A percentile compares a stretch with the other conserved stretches of the same genome.
These are phyloP conservation scores for Puya raimondii DNA, from an alignment of 176 grass and related monocot genomes.

Conservation along the genomic window DNA sequence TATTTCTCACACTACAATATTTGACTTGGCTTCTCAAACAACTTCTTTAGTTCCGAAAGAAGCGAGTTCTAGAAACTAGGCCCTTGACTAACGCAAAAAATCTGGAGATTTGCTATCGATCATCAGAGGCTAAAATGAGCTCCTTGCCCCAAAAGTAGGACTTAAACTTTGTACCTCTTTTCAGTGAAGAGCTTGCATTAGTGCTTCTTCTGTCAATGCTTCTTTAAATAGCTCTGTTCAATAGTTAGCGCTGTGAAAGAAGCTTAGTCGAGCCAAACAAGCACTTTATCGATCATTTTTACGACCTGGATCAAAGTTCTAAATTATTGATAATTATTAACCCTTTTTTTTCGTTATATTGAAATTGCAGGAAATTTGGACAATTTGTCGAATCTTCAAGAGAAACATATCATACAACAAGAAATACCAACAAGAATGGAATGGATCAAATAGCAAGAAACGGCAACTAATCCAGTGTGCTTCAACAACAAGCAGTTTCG, in stretches of 20 bases:
- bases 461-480: not conserved
- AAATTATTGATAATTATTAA: slow-evolving; percentile 1
- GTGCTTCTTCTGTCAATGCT: too few species aligned
- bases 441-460: slow-evolving; percentile 19
- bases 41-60: slow-evolving; percentile 3
- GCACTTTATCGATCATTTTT: not conserved
- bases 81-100: too few species aligned
- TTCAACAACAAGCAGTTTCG: slow-evolving; percentile 40
- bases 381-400: slow-evolving; percentile 77
- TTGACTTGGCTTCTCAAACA: not conserved
- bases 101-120: too few species aligned
- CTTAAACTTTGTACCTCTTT: too few species aligned
- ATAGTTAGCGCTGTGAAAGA: too few species aligned
- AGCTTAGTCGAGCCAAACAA: not conserved
- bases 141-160: too few species aligned
- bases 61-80: not conserved
- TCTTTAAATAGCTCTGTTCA: too few species aligned
- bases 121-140: too few species aligned
- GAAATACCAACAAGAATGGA: slow-evolving; percentile 21
- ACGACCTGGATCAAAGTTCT: not conserved
- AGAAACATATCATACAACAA: slow-evolving; percentile 44
- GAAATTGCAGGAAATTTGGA: slow-evolving; percentile 67
- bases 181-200: too few species aligned
- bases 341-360: not conserved
- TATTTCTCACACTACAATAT: not conserved